Conservation (phyloP, 2,329 filamentous ascomycete genomes). For the Diaporthe vexans region DNA sequence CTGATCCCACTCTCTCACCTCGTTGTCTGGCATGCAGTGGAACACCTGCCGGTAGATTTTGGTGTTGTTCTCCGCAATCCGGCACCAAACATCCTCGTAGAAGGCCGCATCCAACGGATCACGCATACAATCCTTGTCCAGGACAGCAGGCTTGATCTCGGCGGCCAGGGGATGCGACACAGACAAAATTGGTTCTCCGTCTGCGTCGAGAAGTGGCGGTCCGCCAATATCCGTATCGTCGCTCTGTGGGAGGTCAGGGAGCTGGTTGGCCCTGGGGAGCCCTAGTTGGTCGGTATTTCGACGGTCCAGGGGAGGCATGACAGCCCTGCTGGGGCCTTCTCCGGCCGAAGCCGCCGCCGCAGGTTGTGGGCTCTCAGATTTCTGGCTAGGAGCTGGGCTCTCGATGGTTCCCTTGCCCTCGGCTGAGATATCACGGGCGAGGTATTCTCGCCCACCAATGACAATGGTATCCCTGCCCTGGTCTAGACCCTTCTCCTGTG, state of each 20-base stretch:
- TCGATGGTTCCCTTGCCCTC: slow-evolving; percentile 74
- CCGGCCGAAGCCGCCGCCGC: slow-evolving; percentile 53
- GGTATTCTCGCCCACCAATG: slow-evolving; percentile 77
- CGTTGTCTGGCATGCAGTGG: slow-evolving; percentile 95
- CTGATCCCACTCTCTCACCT: slow-evolving; percentile 92
- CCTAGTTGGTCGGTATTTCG: slow-evolving; percentile 77
- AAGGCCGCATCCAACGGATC: slow-evolving; percentile 89
- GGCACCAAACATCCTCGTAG: slow-evolving; percentile 89
- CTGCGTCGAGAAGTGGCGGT: slow-evolving; percentile 71
- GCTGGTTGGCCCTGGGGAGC: slow-evolving; percentile 76
- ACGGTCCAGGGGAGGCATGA: slow-evolving; percentile 66
- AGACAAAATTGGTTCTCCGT: slow-evolving; percentile 61
- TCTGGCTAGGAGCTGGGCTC: slow-evolving; percentile 52
- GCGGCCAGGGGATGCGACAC: slow-evolving; percentile 68
- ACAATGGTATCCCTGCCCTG: slow-evolving; percentile 80
- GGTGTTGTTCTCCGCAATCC: slow-evolving; percentile 93
- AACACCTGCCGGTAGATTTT: slow-evolving; percentile 95
- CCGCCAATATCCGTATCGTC: slow-evolving; percentile 90
- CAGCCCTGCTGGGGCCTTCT: slow-evolving; percentile 60
- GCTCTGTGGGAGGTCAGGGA: slow-evolving; percentile 76
- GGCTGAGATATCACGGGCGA: slow-evolving; percentile 73
- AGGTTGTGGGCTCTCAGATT: slow-evolving; percentile 37
- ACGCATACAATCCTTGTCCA: slow-evolving; percentile 93
- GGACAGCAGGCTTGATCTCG: slow-evolving; percentile 79
- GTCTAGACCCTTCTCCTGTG: slow-evolving; percentile 72